Evolutionary conservation across 805 yeast genomes (phyloP).

Genomic region (Nakazawaea pomicola): DNA sequence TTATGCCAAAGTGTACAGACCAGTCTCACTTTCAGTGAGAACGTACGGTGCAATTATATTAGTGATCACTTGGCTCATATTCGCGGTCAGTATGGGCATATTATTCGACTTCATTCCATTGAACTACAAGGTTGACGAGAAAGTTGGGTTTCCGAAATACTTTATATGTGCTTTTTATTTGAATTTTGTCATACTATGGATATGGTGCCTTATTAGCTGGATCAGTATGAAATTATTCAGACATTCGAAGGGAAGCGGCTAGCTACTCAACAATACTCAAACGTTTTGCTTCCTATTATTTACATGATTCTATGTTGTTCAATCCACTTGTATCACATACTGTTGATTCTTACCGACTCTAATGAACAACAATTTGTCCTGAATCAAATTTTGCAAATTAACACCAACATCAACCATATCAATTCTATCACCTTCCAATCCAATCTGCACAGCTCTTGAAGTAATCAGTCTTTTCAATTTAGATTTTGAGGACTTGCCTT

Average conservation of each 20-base stretch:
- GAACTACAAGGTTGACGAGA: slow-evolving; percentile 17
- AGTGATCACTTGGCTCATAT: slow-evolving; percentile 21
- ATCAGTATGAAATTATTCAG: slow-evolving; percentile 74
- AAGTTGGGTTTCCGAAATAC: slow-evolving; percentile 19
- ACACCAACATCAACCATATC: slow-evolving; percentile 43
- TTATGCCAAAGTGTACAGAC: not conserved
- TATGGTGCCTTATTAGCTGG: slow-evolving; percentile 77
- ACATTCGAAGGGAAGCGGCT: slow-evolving; percentile 64
- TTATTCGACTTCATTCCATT: slow-evolving; percentile 24
- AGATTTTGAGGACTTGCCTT: slow-evolving; percentile 38
- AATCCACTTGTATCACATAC: slow-evolving; percentile 50
- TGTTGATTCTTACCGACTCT: slow-evolving; percentile 74
- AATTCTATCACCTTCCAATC: slow-evolving; percentile 50
- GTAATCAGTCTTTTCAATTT: slow-evolving; percentile 44
- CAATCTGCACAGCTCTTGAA: slow-evolving; percentile 72
- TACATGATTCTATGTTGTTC: too few relatives aligned
- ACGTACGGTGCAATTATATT: slow-evolving; percentile 23
- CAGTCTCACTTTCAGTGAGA: not conserved
- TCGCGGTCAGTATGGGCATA: slow-evolving; percentile 23
- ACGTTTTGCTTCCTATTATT: too few relatives aligned
- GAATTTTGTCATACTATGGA: slow-evolving; percentile 38
- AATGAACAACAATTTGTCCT: slow-evolving; percentile 54
- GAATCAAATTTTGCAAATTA: slow-evolving; percentile 48
- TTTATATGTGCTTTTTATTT: slow-evolving; percentile 26
- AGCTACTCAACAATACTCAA: slow-evolving; percentile 1